A percentile compares a stretch with the other conserved stretches of the same genome.
Conservation (phyloP, 164 flowering plant species). For the Stephania japonica region DNA sequence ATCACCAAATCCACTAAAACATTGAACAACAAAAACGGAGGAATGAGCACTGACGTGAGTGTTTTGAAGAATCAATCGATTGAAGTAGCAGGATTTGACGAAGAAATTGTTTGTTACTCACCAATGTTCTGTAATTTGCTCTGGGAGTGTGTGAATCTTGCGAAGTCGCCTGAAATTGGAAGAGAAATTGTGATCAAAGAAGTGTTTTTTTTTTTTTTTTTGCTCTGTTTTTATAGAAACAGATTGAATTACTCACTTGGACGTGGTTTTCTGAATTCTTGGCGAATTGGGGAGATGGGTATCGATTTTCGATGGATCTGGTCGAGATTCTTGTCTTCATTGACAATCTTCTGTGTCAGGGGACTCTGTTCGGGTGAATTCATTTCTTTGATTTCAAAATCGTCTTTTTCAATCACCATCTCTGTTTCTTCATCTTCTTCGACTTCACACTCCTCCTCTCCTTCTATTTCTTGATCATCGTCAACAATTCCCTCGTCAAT, state of each 20-base stretch:
- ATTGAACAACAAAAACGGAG: not conserved
- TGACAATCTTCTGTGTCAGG: constrained; percentile 11
- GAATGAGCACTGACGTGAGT: not conserved
- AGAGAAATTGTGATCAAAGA: not conserved
- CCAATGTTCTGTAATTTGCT: constrained; percentile 62
- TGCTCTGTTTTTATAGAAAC: not conserved
- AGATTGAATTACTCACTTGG: constrained; percentile 26
- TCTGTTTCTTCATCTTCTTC: constrained; percentile 25
- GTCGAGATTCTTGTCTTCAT: constrained; percentile 32
- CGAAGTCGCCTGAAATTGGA: constrained; percentile 24
- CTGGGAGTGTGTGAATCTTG: constrained; percentile 28
- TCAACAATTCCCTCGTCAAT: constrained; percentile 20
- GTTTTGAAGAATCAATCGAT: not conserved
- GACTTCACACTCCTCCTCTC: constrained; percentile 16
- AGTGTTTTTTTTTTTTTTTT: not conserved
- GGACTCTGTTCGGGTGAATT: constrained; percentile 20
- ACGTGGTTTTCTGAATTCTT: constrained; percentile 16
- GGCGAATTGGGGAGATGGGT: constrained; percentile 18
- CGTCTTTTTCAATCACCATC: constrained; percentile 28
- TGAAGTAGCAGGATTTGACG: not conserved
- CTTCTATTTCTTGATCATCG: constrained; percentile 18
- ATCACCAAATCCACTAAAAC: constrained; percentile 74
- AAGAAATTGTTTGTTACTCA: constrained; percentile 21
- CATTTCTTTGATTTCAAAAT: constrained; percentile 44
- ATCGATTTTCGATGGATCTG: constrained; percentile 20